Evolutionary conservation across 352 stramenopile genomes (phyloP).

Genomic region (Phytophthora lateralis): DNA sequence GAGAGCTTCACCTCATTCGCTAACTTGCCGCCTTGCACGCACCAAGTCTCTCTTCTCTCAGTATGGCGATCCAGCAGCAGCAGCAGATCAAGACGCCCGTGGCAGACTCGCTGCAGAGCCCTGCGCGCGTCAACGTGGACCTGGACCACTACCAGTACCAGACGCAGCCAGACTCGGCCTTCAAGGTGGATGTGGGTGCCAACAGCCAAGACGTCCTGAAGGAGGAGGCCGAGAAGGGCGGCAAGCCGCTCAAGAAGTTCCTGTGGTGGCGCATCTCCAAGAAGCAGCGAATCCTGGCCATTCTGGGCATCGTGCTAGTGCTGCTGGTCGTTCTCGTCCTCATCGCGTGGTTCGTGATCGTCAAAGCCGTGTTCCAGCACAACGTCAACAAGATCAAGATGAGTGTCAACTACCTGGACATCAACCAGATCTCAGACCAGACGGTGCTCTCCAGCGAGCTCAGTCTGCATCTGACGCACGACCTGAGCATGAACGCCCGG

Average conservation of each 20-base stretch:
- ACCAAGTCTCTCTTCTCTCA: slow-evolving; percentile 4
- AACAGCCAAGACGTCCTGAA: slow-evolving; percentile 29
- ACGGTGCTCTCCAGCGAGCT: slow-evolving; percentile 50
- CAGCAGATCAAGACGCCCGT: slow-evolving; percentile 36
- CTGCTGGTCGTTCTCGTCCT: slow-evolving; percentile 58
- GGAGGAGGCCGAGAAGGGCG: slow-evolving; percentile 31
- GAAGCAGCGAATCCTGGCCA: slow-evolving; percentile 51
- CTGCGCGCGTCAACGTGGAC: slow-evolving; percentile 25
- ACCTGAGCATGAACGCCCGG: slow-evolving; percentile 42
- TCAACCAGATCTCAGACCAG: slow-evolving; percentile 52
- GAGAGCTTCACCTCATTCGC: slow-evolving; percentile 24
- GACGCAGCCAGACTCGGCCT: slow-evolving; percentile 32
- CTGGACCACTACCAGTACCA: slow-evolving; percentile 40
- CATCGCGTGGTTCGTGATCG: slow-evolving; percentile 56
- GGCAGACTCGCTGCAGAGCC: slow-evolving; percentile 32
- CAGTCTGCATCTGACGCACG: slow-evolving; percentile 56
- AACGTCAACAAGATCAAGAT: slow-evolving; percentile 66
- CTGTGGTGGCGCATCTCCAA: slow-evolving; percentile 62
- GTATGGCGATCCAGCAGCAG: slow-evolving; percentile 27
- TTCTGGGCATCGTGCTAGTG: slow-evolving; percentile 46
- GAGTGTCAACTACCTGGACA: slow-evolving; percentile 71
- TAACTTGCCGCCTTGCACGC: slow-evolving; percentile 29
- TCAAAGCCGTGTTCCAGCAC: slow-evolving; percentile 65
- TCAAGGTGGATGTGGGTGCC: slow-evolving; percentile 32
- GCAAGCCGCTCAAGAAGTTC: slow-evolving; percentile 48